phyloP scores from a whole-genome alignment of 2,329 filamentous ascomycete species.

The Rutstroemia sydowiana region DNA sequence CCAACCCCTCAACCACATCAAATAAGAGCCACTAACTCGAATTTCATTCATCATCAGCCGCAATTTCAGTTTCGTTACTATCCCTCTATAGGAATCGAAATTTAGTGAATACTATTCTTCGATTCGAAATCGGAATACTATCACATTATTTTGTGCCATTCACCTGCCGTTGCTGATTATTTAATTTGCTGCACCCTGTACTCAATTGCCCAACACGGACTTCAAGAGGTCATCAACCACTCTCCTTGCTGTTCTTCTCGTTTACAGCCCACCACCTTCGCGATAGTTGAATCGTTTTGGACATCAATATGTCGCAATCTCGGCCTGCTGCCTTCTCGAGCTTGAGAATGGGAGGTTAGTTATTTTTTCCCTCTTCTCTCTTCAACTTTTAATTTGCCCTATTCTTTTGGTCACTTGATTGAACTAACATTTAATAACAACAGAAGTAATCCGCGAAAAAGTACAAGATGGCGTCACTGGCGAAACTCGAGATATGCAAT shows the following conservation, averaged over 20 bases:
- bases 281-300: constrained; percentile 32
- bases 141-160: constrained; percentile 23
- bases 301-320: constrained; percentile 71
- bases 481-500: constrained; percentile 93
- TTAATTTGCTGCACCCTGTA: constrained; percentile 17
- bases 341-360: constrained; percentile 93
- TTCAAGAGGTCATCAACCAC: constrained; percentile 34
- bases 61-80: constrained; percentile 10
- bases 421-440: constrained; percentile 35
- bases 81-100: neutral
- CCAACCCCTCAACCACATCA: constrained; percentile 10
- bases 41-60: constrained; percentile 12
- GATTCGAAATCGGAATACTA: constrained; percentile 11
- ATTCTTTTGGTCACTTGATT: neutral
- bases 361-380: neutral
- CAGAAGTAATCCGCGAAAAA: constrained; percentile 97
- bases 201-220: constrained; percentile 48
- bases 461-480: constrained; percentile 97
- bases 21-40: constrained; percentile 8
- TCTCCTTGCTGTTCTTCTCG: constrained; percentile 39
- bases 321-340: constrained; percentile 81
- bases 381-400: neutral
- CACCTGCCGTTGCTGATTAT: constrained; percentile 18
- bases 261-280: constrained; percentile 35
- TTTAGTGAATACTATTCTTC: constrained; percentile 16